Base-by-base conservation (phyloP, 495 filamentous ascomycete species). In the Daldinia caldariorum region DNA sequence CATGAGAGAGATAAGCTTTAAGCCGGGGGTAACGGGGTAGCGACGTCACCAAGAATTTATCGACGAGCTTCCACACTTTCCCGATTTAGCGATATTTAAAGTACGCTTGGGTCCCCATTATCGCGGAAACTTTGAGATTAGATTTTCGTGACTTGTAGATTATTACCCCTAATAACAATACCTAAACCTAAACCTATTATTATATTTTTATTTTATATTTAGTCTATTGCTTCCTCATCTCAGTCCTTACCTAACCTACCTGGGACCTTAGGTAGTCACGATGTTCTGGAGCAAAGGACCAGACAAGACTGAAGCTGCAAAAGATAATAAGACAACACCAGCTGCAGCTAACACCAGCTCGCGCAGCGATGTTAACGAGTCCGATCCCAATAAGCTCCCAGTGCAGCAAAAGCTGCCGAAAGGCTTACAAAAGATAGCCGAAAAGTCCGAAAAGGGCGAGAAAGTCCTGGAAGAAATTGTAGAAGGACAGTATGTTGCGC, bases 391-490 rank as follows among this genome's bases (percentile, higher is more conserved):
- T n/a, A 81, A 85, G 67, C 89, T 88, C 6, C 82, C 89, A 12
- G 74, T 87, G 16, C 79, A 82, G 32, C 83, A 88, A 72, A 88
- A 88, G 76, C 89, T 97, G 6, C 89, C 92, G 4, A 79, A 85
- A 14, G 82, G 84, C 13, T 79, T 94, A 6, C 92, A 97, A 73
- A 89, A 88, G 45, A 87, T 91, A 6, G 82, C 94, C 3, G 85
- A 84, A 41, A 81, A 84, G 70, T 56, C 74, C 0, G 92, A 97
- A 68, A 87, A 84, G 38, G 89, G 97, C 2, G 92, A 94, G 16
- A 88, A 87, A 50, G 89, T 94, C 66, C 92, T 90, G 77, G 90
- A 94, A 62, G 86, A 91, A 69, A 79, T 97, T 10, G 90, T 90
- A 71, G 86, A 90, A 58, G 89, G 92, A 79, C 92, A 89, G 92